Conservation (phyloP, 2,329 filamentous ascomycete species). For the Pseudofabraea citricarpa region DNA sequence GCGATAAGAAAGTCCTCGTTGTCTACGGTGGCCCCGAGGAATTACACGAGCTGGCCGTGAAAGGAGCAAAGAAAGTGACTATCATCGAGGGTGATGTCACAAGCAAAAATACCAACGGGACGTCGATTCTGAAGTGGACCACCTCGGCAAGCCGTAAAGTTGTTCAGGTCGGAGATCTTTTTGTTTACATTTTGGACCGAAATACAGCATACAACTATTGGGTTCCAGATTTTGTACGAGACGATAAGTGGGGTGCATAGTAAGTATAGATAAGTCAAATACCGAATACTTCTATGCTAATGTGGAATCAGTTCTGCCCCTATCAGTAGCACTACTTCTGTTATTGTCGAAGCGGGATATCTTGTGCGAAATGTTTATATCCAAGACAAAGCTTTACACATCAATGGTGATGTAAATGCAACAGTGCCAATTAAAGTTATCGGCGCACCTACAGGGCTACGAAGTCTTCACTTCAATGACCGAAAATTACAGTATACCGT, state of each 20-base stretch:
- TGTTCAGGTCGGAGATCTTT: conserved; percentile 36
- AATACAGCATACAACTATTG: conserved; percentile 66
- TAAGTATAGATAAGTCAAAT: conserved; percentile 13
- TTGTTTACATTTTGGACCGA: conserved; percentile 43
- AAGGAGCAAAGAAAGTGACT: conserved; percentile 26
- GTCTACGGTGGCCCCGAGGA: conserved; percentile 61
- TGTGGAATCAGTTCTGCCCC: conserved; percentile 18
- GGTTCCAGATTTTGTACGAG: conserved; percentile 50
- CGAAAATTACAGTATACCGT: conserved; percentile 32
- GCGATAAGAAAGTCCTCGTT: conserved; percentile 52
- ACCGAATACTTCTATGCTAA: conserved; percentile 2
- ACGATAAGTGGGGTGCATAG: conserved; percentile 28
- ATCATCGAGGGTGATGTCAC: conserved; percentile 25
- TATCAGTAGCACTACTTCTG: conserved; percentile 33
- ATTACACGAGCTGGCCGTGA: conserved; percentile 55
- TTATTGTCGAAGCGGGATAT: conserved; percentile 61
- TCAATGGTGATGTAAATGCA: conserved; percentile 68
- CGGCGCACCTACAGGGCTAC: conserved; percentile 48
- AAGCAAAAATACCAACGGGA: conserved; percentile 34
- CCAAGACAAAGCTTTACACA: conserved; percentile 48
- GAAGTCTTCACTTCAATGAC: conserved; percentile 59
- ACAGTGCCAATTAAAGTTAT: conserved; percentile 66
- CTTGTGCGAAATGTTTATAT: conserved; percentile 57
- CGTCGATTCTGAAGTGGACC: conserved; percentile 48
- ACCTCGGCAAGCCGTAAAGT: conserved; percentile 48